Evolutionary conservation across 805 yeast genomes (phyloP).

Genomic region (Myxozyma udenii): DNA sequence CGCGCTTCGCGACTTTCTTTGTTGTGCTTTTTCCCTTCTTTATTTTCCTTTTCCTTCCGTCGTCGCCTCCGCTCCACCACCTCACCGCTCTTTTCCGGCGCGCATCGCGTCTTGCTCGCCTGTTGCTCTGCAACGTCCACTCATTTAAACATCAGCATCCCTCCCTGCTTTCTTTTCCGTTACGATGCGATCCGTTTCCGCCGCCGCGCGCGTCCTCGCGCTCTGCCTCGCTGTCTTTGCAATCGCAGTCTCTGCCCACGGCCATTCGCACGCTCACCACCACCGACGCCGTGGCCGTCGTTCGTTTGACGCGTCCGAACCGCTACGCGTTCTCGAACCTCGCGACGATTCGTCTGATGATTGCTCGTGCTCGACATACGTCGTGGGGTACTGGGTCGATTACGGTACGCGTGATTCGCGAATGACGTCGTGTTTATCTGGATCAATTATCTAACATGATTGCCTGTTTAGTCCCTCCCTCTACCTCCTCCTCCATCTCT

Average conservation of each 20-base stretch:
- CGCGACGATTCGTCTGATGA: neutral
- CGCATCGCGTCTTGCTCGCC: slow-evolving; percentile 2
- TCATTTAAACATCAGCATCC: neutral
- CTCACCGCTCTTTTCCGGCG: neutral
- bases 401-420: slow-evolving; percentile 10
- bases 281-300: slow-evolving; percentile 10
- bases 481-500: slow-evolving; percentile 2
- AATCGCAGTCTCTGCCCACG: slow-evolving; percentile 2
- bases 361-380: slow-evolving; percentile 21
- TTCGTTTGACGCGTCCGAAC: neutral
- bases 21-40: neutral
- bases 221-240: neutral
- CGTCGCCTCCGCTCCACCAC: slow-evolving; percentile 2
- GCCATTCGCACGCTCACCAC: slow-evolving; percentile 13
- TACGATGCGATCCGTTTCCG: slow-evolving; percentile 5
- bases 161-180: neutral
- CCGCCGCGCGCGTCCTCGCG: slow-evolving; percentile 3
- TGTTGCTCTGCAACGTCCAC: neutral
- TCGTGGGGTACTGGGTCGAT: slow-evolving; percentile 19
- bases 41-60: neutral
- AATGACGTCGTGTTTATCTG: neutral
- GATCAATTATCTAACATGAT: neutral
- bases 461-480: slow-evolving; percentile 7
- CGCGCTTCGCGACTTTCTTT: neutral
- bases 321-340: neutral